phyloP scores from a whole-genome alignment of 495 filamentous ascomycete species.

The Pyrenula aspistea region DNA sequence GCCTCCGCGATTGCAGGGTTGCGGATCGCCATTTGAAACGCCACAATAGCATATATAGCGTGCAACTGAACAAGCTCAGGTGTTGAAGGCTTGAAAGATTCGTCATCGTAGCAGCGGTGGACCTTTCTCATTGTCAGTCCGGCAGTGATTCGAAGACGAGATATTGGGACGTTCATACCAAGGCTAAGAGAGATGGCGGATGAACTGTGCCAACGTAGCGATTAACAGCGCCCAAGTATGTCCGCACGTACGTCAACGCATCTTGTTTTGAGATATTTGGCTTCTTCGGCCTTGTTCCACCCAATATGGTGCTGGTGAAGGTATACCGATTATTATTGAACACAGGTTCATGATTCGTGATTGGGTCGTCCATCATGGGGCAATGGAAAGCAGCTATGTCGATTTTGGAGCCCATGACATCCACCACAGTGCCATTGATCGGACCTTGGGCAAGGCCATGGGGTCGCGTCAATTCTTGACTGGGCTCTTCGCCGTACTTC shows the following conservation, averaged over 20 bases:
- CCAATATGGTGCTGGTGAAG: slow-evolving; percentile 48
- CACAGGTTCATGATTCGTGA: slow-evolving; percentile 23
- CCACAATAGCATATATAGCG: slow-evolving; percentile 66
- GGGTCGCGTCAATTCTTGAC: neutral
- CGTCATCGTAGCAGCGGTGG: slow-evolving; percentile 47
- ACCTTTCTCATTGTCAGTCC: slow-evolving; percentile 25
- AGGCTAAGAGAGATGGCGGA: neutral
- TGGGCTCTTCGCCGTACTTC: neutral
- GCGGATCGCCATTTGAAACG: slow-evolving; percentile 56
- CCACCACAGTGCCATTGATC: slow-evolving; percentile 60
- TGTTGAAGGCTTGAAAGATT: slow-evolving; percentile 41
- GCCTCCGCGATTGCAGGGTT: slow-evolving; percentile 40
- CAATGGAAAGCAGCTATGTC: slow-evolving; percentile 61
- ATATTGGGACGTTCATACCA: slow-evolving; percentile 1
- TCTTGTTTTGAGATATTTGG: slow-evolving; percentile 41
- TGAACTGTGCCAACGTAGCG: slow-evolving; percentile 64
- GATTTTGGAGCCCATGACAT: slow-evolving; percentile 65
- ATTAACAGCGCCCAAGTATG: slow-evolving; percentile 60
- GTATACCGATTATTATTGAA: slow-evolving; percentile 59
- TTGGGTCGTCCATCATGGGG: slow-evolving; percentile 48
- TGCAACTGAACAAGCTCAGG: slow-evolving; percentile 62
- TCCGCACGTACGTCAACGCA: slow-evolving; percentile 49
- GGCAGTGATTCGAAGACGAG: slow-evolving; percentile 5
- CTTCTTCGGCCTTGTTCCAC: slow-evolving; percentile 40
- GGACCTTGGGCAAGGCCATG: slow-evolving; percentile 8